These are phyloP conservation scores for Mycena indigotica DNA, from an alignment of 768 basidiomycete genomes.

Conservation along the genomic window DNA sequence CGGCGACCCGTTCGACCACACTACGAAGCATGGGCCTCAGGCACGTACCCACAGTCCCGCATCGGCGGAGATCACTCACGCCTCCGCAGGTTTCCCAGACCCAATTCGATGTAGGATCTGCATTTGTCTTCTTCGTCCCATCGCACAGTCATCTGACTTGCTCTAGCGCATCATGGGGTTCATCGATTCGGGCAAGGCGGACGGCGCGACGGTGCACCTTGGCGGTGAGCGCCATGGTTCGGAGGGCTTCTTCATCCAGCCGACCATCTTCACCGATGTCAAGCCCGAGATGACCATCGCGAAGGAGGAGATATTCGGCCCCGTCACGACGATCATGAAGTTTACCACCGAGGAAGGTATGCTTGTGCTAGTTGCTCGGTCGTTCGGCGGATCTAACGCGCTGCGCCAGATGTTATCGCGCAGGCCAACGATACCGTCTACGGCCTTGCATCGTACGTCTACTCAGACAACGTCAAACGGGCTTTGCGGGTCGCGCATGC, in stretches of 20 bases:
- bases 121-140: neutral
- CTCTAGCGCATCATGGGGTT: conserved; percentile 66
- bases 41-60: no score
- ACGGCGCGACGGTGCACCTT: conserved; percentile 62
- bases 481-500: conserved; percentile 73
- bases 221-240: conserved; percentile 62
- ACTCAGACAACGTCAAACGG: conserved; percentile 75
- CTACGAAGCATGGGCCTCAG: conserved; percentile 69
- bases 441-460: conserved; percentile 87
- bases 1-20: conserved; percentile 68
- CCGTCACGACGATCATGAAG: conserved; percentile 68
- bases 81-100: conserved; percentile 65
- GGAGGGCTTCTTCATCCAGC: conserved; percentile 66
- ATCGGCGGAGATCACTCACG: neutral
- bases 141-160: neutral
- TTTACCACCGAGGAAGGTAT: conserved; percentile 58
- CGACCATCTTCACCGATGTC: conserved; percentile 68
- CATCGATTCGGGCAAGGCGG: conserved; percentile 67
- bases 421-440: conserved; percentile 87
- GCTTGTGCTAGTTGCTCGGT: neutral
- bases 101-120: conserved; percentile 67
- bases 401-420: conserved; percentile 57
- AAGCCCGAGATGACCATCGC: conserved; percentile 69
- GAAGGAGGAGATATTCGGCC: conserved; percentile 72
- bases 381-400: neutral